phyloP scores from a whole-genome alignment of 148 eudicot genomes.

The Camellia lanceoleosa region DNA sequence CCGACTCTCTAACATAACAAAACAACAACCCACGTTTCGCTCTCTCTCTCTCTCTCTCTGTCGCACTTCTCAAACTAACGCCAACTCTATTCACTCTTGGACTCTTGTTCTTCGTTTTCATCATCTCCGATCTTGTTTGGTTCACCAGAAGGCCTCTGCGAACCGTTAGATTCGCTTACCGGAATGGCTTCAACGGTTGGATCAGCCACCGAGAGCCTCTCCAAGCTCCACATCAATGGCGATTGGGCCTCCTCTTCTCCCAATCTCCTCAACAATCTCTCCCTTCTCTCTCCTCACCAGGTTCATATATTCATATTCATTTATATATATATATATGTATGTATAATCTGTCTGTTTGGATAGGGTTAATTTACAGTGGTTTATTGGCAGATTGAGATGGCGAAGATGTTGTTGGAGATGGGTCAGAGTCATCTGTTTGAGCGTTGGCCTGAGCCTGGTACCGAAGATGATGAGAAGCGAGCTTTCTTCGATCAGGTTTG shows the following conservation, averaged over 20 bases:
- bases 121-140: not conserved
- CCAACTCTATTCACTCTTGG: no score
- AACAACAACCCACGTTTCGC: no score
- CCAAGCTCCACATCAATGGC: conserved; percentile 38
- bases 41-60: no score
- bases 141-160: not conserved
- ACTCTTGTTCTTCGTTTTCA: not conserved
- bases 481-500: conserved; percentile 78
- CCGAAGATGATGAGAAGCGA: conserved; percentile 68
- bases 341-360: no score
- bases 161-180: conserved; percentile 16
- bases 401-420: conserved; percentile 66
- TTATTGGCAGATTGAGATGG: conserved; percentile 54
- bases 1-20: no score
- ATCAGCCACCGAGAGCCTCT: conserved; percentile 32
- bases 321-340: not conserved
- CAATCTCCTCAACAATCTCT: conserved; percentile 53
- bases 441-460: conserved; percentile 73
- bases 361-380: not conserved
- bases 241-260: conserved; percentile 43
- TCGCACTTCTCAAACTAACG: no score
- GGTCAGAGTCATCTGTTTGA: conserved; percentile 71
- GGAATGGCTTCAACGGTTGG: conserved; percentile 34
- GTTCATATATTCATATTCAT: conserved; percentile 21
- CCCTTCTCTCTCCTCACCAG: conserved; percentile 56